Percentiles rank a stretch among this genome's conserved stretches.
Conservation (phyloP, 306 rosid species). For the Castanea sativa region DNA sequence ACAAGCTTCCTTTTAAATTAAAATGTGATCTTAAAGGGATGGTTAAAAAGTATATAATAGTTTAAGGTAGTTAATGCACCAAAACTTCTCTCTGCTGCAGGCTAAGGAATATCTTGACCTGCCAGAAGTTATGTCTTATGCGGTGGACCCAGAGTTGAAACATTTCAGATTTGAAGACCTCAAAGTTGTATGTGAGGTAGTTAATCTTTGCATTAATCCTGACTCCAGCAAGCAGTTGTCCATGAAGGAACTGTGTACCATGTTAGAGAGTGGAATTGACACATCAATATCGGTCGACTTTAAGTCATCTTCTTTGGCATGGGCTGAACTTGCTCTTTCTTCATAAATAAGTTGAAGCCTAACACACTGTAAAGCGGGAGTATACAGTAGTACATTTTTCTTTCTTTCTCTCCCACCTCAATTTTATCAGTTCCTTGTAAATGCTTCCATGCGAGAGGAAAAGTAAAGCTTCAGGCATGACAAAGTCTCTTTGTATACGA, state of each 20-base stretch:
- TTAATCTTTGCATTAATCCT: constrained; percentile 68
- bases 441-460: constrained; percentile 46
- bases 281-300: constrained; percentile 65
- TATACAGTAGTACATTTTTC: constrained; percentile 37
- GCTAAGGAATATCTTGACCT: constrained; percentile 78
- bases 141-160: constrained; percentile 84
- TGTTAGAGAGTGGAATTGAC: constrained; percentile 83
- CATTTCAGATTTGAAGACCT: constrained; percentile 72
- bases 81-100: constrained; percentile 41
- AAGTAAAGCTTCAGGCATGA: constrained; percentile 30
- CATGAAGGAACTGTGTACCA: constrained; percentile 62
- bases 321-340: constrained; percentile 96
- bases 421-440: constrained; percentile 50
- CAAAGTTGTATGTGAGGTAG: constrained; percentile 73
- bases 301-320: constrained; percentile 85
- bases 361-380: constrained; percentile 60
- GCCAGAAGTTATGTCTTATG: constrained; percentile 67
- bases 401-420: constrained; percentile 11
- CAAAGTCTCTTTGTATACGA: constrained; percentile 53
- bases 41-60: background rate
- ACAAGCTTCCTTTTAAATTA: background rate
- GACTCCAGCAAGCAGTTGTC: constrained; percentile 54
- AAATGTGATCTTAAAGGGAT: background rate
- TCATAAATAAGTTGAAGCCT: constrained; percentile 51
- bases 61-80: background rate